A percentile compares a stretch with the other conserved stretches of the same genome.
Conservation (phyloP, 1,139 yeast species). For the Candida tetrigidarum region DNA sequence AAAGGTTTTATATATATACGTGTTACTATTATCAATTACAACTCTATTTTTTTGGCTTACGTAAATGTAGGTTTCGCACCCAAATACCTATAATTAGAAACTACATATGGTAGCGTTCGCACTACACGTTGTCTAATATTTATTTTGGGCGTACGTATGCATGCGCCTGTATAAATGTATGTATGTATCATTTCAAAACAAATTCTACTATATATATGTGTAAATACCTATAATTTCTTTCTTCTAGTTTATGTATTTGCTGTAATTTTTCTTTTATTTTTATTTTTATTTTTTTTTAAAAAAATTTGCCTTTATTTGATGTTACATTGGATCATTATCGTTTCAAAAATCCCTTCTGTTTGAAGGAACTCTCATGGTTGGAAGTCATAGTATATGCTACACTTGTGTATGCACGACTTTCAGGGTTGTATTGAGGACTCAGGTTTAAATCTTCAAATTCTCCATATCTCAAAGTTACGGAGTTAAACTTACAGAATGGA, state of each 20-base stretch:
- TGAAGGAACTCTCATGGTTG: conserved; percentile 29
- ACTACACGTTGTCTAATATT: background rate
- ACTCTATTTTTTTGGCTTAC: background rate
- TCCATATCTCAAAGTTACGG: conserved; percentile 85
- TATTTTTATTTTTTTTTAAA: background rate
- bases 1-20: background rate
- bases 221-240: conserved; percentile 6
- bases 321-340: conserved; percentile 20
- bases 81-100: conserved; percentile 1
- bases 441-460: conserved; percentile 41
- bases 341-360: conserved; percentile 37
- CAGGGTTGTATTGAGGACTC: conserved; percentile 51
- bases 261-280: background rate
- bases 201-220: conserved; percentile 2
- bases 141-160: background rate
- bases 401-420: conserved; percentile 62
- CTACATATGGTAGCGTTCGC: conserved; percentile 1
- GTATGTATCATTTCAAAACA: background rate
- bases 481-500: conserved; percentile 87
- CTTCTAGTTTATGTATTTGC: background rate
- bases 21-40: background rate
- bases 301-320: too few relatives aligned
- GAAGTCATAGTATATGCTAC: conserved; percentile 64
- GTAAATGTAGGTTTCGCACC: conserved; percentile 3
- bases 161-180: too few relatives aligned